Percentiles rank a stretch among this genome's conserved stretches.
Conservation (phyloP, 176 grass and related monocot species). For the Oryza officinalis region DNA sequence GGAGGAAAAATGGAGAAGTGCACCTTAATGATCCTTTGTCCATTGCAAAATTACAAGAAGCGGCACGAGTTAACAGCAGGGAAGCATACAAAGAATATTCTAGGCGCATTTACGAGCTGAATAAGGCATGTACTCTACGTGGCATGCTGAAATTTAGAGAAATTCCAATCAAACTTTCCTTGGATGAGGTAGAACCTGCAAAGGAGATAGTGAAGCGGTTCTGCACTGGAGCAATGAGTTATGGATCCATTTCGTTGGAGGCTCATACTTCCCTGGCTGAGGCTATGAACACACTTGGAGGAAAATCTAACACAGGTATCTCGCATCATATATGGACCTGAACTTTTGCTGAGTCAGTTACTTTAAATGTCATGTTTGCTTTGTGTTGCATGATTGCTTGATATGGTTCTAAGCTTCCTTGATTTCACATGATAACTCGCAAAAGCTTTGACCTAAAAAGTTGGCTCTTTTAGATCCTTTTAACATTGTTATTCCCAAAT, state of each 20-base stretch:
- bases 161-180: conserved; percentile 24
- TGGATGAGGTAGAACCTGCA: conserved; percentile 62
- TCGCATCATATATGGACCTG: not conserved
- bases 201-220: conserved; percentile 73
- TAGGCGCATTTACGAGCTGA: conserved; percentile 46
- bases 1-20: conserved; percentile 57
- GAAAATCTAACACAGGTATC: conserved; percentile 78
- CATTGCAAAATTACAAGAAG: conserved; percentile 67
- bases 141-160: conserved; percentile 65
- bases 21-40: conserved; percentile 68
- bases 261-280: conserved; percentile 53
- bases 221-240: conserved; percentile 77
- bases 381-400: not conserved
- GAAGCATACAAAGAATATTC: conserved; percentile 73
- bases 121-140: conserved; percentile 54
- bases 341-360: not conserved
- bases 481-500: not conserved
- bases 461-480: conserved; percentile 6
- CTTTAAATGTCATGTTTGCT: conserved; percentile 2
- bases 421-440: not conserved
- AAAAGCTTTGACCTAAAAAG: not conserved
- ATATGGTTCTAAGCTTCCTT: not conserved
- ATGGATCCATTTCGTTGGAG: conserved; percentile 77
- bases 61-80: conserved; percentile 52
- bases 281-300: conserved; percentile 52